Percentiles rank a stretch among this genome's conserved stretches.
These are phyloP conservation scores for Cudoniella acicularis DNA, from an alignment of 495 filamentous ascomycete genomes.

Conservation along the genomic window DNA sequence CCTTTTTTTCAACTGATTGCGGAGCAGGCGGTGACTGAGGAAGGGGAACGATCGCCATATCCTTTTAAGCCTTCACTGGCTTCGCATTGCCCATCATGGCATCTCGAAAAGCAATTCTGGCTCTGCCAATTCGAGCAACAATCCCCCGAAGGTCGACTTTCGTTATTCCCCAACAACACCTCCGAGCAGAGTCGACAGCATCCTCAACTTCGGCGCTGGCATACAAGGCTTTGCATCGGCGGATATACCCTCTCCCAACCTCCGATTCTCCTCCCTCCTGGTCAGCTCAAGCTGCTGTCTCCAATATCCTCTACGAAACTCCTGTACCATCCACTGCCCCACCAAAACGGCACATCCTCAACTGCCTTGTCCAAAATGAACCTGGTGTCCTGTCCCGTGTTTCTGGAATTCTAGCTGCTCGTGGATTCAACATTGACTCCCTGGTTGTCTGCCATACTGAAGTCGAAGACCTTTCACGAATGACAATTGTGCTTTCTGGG, in stretches of 20 bases:
- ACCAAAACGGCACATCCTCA: conserved; percentile 90
- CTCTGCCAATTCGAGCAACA: conserved; percentile 37
- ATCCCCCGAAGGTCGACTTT: conserved; percentile 12
- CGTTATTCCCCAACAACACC: conserved; percentile 6
- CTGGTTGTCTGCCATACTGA: conserved; percentile 97
- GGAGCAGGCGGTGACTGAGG: not conserved
- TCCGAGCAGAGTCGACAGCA: conserved; percentile 31
- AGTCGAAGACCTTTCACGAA: conserved; percentile 94
- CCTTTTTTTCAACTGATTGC: conserved; percentile 1
- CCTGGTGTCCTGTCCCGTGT: conserved; percentile 95
- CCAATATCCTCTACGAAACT: conserved; percentile 98
- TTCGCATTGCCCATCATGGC: conserved; percentile 35
- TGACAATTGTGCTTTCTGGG: conserved; percentile 96
- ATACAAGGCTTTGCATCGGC: conserved; percentile 95
- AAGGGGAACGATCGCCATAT: not conserved
- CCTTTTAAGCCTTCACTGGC: conserved; percentile 7
- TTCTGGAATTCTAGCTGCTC: conserved; percentile 90
- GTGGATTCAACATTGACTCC: conserved; percentile 99
- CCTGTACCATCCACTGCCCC: conserved; percentile 77
- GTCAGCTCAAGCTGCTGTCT: conserved; percentile 93
- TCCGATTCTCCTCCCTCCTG: conserved; percentile 66
- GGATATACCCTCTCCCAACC: conserved; percentile 77
- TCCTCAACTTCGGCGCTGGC: conserved; percentile 89
- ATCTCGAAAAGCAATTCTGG: conserved; percentile 34
- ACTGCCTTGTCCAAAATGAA: conserved; percentile 98